Percentiles rank a stretch among this genome's conserved stretches.
phyloP scores from a whole-genome alignment of 2,329 filamentous ascomycete species.

The Ophiocordyceps camponoti-rufipedis region DNA sequence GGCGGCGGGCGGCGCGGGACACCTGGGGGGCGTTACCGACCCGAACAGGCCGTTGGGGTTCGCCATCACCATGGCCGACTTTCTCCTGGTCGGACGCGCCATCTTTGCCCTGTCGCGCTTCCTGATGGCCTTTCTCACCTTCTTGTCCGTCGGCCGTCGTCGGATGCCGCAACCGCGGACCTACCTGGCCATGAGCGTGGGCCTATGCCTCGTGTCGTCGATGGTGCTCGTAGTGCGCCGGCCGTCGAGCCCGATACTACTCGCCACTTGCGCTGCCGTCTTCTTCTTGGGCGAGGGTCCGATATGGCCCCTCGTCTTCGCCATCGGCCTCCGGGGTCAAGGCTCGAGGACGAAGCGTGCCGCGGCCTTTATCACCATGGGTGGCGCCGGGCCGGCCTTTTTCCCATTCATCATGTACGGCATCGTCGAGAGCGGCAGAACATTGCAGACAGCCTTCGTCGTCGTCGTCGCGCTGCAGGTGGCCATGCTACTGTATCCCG shows the following conservation, averaged over 20 bases:
- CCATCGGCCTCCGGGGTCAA: conserved; percentile 61
- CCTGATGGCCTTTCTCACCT: conserved; percentile 45
- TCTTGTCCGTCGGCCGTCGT: conserved; percentile 25
- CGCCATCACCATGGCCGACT: conserved; percentile 38
- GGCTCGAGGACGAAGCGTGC: conserved; percentile 67
- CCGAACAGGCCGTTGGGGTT: conserved; percentile 24
- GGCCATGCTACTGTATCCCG: conserved; percentile 26
- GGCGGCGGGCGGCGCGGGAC: conserved; percentile 4
- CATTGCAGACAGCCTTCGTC: conserved; percentile 44
- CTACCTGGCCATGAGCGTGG: conserved; percentile 44
- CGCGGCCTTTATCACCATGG: conserved; percentile 60
- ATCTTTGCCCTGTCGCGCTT: conserved; percentile 62
- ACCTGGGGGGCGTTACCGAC: conserved; percentile 3
- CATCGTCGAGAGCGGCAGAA: conserved; percentile 39
- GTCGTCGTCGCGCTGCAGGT: conserved; percentile 38
- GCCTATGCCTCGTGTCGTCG: conserved; percentile 39
- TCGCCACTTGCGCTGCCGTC: conserved; percentile 44
- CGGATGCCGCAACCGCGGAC: conserved; percentile 48
- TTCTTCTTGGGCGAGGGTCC: conserved; percentile 72
- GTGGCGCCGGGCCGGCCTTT: conserved; percentile 52
- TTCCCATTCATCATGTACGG: conserved; percentile 60
- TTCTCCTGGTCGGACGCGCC: conserved; percentile 53
- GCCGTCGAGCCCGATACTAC: conserved; percentile 25
- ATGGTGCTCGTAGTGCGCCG: conserved; percentile 27
- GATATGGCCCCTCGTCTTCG: conserved; percentile 67